phyloP scores from a whole-genome alignment of 148 eudicot genomes.

The Rhododendron vialii region DNA sequence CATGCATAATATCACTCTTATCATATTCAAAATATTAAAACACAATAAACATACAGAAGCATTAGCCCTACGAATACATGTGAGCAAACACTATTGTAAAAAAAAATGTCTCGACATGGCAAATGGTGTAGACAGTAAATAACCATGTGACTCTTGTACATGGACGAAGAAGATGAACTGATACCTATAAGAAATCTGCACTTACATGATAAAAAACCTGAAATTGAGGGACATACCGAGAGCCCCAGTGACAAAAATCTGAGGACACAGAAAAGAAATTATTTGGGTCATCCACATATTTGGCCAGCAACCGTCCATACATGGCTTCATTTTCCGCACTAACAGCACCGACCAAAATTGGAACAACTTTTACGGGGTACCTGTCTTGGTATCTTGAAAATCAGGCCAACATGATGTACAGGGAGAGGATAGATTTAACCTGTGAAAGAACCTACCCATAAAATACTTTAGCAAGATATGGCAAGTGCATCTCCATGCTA shows the following conservation, averaged over 20 bases:
- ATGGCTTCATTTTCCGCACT: slow-evolving; percentile 75
- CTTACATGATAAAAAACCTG: not conserved
- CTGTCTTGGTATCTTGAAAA: slow-evolving; percentile 32
- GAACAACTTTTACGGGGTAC: slow-evolving; percentile 74
- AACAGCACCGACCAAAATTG: slow-evolving; percentile 86
- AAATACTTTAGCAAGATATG: slow-evolving; percentile 95
- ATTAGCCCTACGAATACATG: not conserved
- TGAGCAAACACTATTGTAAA: not conserved
- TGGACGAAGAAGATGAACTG: not conserved
- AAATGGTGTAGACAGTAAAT: not conserved
- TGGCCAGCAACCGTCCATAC: slow-evolving; percentile 74
- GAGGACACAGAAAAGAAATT: slow-evolving; percentile 97
- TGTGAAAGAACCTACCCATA: slow-evolving; percentile 50
- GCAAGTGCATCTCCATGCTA: slow-evolving; percentile 99
- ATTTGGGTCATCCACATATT: slow-evolving; percentile 83
- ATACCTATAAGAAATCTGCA: not conserved
- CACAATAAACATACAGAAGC: not conserved
- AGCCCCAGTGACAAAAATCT: slow-evolving; percentile 98
- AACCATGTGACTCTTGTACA: not conserved
- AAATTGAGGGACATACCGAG: slow-evolving; percentile 54
- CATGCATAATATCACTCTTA: not conserved
- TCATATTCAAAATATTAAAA: not conserved
- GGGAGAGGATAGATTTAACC: not conserved
- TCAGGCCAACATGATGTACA: slow-evolving; percentile 14
- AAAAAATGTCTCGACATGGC: not conserved